phyloP scores from a whole-genome alignment of 2,329 filamentous ascomycete species.

The Ascochyta clinopodiicola region DNA sequence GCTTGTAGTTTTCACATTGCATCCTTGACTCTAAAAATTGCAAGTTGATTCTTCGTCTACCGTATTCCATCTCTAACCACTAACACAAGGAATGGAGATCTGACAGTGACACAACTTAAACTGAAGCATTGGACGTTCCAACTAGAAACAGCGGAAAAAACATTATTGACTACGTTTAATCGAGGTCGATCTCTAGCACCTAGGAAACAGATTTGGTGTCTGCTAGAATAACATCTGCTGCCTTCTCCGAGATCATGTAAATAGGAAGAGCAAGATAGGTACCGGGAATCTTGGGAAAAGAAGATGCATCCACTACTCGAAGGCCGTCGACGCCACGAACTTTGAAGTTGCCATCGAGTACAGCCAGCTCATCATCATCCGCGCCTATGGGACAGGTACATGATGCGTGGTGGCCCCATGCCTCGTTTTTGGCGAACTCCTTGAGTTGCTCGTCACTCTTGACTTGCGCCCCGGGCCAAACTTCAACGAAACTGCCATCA shows the following conservation, averaged over 20 bases:
- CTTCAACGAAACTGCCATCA: slow-evolving; percentile 54
- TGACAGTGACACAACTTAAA: too few relatives aligned
- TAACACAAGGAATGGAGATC: too few relatives aligned
- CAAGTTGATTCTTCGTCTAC: too few relatives aligned
- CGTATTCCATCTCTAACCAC: too few relatives aligned
- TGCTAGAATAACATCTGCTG: slow-evolving; percentile 62
- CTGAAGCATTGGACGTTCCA: too few relatives aligned
- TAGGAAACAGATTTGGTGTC: too few relatives aligned
- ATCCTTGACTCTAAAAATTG: too few relatives aligned
- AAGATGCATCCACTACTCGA: slow-evolving; percentile 53
- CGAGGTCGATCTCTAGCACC: too few relatives aligned
- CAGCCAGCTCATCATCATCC: slow-evolving; percentile 57
- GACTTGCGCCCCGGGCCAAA: slow-evolving; percentile 57
- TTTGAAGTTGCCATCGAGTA: slow-evolving; percentile 60
- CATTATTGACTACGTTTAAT: too few relatives aligned
- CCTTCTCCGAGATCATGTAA: slow-evolving; percentile 68
- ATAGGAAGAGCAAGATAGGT: slow-evolving; percentile 61
- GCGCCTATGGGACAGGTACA: slow-evolving; percentile 66
- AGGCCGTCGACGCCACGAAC: slow-evolving; percentile 61
- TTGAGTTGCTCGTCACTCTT: slow-evolving; percentile 53
- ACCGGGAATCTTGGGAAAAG: slow-evolving; percentile 53
- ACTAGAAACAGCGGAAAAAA: too few relatives aligned
- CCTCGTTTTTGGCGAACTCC: slow-evolving; percentile 26
- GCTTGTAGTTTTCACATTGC: too few relatives aligned
- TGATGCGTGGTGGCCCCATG: slow-evolving; percentile 61